A percentile compares a stretch with the other conserved stretches of the same genome.
Conservation (phyloP, 179 eudicot species). For the Vitellaria paradoxa region DNA sequence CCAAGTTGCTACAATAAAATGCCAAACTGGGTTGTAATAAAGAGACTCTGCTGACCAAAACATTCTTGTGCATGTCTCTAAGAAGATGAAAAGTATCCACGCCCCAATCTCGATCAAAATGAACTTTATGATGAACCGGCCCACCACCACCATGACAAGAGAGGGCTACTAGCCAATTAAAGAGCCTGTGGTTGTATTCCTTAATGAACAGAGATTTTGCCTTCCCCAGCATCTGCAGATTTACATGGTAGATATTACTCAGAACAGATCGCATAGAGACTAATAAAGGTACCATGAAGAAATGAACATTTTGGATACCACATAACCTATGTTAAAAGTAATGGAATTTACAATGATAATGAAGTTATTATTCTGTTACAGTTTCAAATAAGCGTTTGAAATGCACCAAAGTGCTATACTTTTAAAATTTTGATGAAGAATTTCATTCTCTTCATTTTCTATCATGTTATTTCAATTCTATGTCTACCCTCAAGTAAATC, state of each 20-base stretch:
- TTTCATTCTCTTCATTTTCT: too few relatives aligned
- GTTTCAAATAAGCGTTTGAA: too few relatives aligned
- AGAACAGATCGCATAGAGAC: not conserved
- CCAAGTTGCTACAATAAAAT: conserved; percentile 80
- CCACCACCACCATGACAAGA: conserved; percentile 91
- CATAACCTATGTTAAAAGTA: too few relatives aligned
- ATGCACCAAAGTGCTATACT: too few relatives aligned
- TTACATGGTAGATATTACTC: not conserved
- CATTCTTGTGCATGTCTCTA: conserved; percentile 97
- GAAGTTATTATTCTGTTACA: too few relatives aligned
- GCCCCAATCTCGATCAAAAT: conserved; percentile 88
- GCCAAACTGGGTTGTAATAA: conserved; percentile 96
- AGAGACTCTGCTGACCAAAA: conserved; percentile 99
- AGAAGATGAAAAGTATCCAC: conserved; percentile 92
- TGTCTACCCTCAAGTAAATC: too few relatives aligned
- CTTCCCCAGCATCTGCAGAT: conserved; percentile 89
- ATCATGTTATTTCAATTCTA: too few relatives aligned
- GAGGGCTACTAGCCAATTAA: conserved; percentile 95
- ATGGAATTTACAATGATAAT: too few relatives aligned
- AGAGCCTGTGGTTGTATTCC: conserved; percentile 95
- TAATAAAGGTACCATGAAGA: too few relatives aligned
- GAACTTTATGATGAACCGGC: conserved; percentile 82
- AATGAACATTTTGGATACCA: too few relatives aligned
- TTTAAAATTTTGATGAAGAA: too few relatives aligned
- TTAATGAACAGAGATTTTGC: conserved; percentile 82